These are phyloP conservation scores for Metarhizium rileyi DNA, from an alignment of 2,329 filamentous ascomycete genomes.

Conservation along the genomic window DNA sequence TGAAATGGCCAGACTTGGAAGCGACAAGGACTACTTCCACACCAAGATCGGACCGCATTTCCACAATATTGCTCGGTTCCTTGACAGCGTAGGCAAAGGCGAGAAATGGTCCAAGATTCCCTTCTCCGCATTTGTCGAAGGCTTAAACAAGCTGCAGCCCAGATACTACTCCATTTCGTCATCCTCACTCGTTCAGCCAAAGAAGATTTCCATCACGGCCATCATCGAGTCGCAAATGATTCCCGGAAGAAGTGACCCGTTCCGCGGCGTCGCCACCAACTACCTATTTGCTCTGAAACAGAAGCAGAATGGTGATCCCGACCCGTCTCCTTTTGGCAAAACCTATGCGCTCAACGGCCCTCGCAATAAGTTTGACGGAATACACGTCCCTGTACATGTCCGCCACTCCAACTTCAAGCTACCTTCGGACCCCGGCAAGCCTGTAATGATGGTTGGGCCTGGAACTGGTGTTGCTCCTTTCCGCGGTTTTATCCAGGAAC, in stretches of 20 bases:
- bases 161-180: constrained; percentile 99
- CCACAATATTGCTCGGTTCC: constrained; percentile 81
- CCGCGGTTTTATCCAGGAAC: constrained; percentile 89
- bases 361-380: constrained; percentile 92
- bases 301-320: constrained; percentile 83
- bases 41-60: constrained; percentile 71
- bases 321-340: constrained; percentile 72
- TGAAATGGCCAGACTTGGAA: constrained; percentile 80
- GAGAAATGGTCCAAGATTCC: constrained; percentile 76
- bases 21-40: constrained; percentile 92
- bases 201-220: constrained; percentile 91
- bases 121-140: constrained; percentile 91
- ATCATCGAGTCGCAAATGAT: constrained; percentile 80
- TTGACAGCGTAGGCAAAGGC: constrained; percentile 62
- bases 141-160: constrained; percentile 87
- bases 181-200: constrained; percentile 84
- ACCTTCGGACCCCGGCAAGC: constrained; percentile 87
- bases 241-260: constrained; percentile 65
- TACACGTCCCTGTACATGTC: constrained; percentile 90
- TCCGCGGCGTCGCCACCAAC: constrained; percentile 95
- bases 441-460: constrained; percentile 90
- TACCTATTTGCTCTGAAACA: constrained; percentile 91
- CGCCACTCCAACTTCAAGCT: constrained; percentile 99
- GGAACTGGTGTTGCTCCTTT: constrained; percentile 96
- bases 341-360: constrained; percentile 83